Conservation (phyloP, 1,284 basidiomycete species). For the Flammula alnicola region DNA sequence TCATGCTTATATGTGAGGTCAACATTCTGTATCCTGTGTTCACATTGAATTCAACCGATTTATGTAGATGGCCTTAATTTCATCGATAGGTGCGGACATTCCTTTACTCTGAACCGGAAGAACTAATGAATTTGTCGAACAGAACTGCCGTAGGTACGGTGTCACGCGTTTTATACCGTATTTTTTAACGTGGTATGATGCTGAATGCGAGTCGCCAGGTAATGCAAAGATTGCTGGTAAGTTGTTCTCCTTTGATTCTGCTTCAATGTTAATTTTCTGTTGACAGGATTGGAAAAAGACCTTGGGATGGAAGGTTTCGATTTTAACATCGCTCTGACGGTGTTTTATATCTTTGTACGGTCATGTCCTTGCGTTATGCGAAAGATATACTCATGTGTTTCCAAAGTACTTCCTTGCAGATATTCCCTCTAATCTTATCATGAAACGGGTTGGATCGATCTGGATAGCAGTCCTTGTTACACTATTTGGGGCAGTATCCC, state of each 20-base stretch:
- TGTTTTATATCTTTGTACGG: constrained; percentile 45
- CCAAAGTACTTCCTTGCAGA: constrained; percentile 44
- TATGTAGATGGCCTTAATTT: constrained; percentile 48
- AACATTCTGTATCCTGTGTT: too few relatives aligned
- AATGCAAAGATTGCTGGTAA: constrained; percentile 49
- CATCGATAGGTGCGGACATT: constrained; percentile 36
- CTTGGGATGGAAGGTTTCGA: constrained; percentile 47
- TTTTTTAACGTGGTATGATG: background rate
- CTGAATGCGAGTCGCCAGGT: constrained; percentile 29
- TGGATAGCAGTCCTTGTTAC: constrained; percentile 45
- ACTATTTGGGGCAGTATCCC: constrained; percentile 43
- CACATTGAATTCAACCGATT: too few relatives aligned
- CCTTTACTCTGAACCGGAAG: too few relatives aligned
- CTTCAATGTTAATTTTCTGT: background rate
- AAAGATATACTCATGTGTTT: constrained; percentile 1
- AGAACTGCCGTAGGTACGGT: constrained; percentile 23
- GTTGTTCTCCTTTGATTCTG: constrained; percentile 2
- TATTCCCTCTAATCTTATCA: constrained; percentile 47
- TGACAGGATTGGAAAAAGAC: constrained; percentile 46
- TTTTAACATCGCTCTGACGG: constrained; percentile 46
- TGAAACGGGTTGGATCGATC: constrained; percentile 46
- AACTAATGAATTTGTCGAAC: background rate
- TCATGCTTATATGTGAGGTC: too few relatives aligned
- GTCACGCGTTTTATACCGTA: background rate
- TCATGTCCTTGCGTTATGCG: background rate